Percentiles rank a stretch among this genome's conserved stretches.
phyloP scores from a whole-genome alignment of 2,329 filamentous ascomycete genomes.

The Dothistroma septosporum region DNA sequence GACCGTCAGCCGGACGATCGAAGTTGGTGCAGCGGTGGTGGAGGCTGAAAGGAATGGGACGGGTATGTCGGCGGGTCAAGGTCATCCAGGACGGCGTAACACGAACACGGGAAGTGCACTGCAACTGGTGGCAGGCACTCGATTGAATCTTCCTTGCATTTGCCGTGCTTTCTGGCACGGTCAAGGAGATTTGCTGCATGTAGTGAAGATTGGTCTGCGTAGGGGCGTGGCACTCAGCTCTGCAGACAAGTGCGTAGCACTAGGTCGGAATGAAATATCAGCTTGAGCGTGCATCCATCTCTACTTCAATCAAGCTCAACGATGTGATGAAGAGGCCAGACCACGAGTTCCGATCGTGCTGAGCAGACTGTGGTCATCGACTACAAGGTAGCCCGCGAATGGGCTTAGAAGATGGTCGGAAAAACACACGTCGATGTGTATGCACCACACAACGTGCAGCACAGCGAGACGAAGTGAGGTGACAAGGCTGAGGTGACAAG shows the following conservation, averaged over 20 bases:
- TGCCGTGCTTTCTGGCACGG: conserved; percentile 1
- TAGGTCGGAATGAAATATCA: conserved; percentile 2
- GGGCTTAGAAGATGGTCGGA: too few species aligned
- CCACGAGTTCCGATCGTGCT: too few species aligned
- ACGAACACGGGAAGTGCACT: conserved; percentile 1
- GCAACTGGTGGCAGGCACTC: not conserved
- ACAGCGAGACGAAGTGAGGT: too few species aligned
- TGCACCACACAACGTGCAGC: too few species aligned
- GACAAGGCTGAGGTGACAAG: too few species aligned
- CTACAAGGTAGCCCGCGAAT: too few species aligned
- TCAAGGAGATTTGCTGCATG: conserved; percentile 7
- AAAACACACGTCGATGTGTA: too few species aligned
- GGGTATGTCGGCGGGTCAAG: conserved; percentile 10
- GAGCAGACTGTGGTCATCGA: too few species aligned
- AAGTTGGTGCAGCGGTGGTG: conserved; percentile 20
- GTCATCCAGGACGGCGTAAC: conserved; percentile 12
- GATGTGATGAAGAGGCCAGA: not conserved
- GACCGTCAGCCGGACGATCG: conserved; percentile 26
- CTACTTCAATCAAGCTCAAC: too few species aligned
- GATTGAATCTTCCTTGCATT: conserved; percentile 5
- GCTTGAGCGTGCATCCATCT: not conserved
- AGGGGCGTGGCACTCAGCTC: not conserved
- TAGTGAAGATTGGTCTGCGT: conserved; percentile 5
- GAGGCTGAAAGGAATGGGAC: conserved; percentile 10
- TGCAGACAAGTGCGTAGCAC: conserved; percentile 1